These are phyloP conservation scores for Tubosaeta sp. DNA, from an alignment of 768 basidiomycete genomes.

Conservation along the genomic window DNA sequence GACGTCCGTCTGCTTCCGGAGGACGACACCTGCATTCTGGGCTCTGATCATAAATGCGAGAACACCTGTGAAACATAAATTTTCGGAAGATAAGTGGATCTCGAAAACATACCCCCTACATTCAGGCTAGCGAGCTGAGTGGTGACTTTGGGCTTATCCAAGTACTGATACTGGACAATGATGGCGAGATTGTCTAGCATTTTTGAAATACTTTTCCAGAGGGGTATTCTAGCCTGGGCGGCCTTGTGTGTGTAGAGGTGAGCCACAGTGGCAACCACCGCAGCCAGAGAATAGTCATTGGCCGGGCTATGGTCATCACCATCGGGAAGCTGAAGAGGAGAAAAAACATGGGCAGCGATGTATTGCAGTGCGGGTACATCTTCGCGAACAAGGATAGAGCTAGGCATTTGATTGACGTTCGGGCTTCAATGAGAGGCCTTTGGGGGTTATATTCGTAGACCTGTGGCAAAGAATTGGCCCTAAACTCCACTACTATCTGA, in stretches of 20 bases:
- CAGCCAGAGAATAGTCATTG: conserved; percentile 26
- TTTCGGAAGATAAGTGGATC: background rate
- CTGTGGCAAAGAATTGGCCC: too few species aligned
- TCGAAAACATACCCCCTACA: conserved; percentile 11
- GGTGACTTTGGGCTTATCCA: conserved; percentile 3
- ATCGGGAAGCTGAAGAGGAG: conserved; percentile 39
- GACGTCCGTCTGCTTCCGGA: conserved; percentile 26
- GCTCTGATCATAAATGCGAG: conserved; percentile 36
- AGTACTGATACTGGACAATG: background rate
- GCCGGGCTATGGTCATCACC: conserved; percentile 27
- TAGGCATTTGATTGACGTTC: conserved; percentile 1
- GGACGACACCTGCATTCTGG: conserved; percentile 46
- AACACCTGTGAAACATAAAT: conserved; percentile 28
- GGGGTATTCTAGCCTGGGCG: background rate
- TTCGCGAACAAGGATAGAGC: background rate
- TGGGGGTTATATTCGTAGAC: too few species aligned
- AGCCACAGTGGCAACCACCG: conserved; percentile 17
- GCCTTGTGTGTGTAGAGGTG: conserved; percentile 13
- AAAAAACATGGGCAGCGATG: conserved; percentile 39
- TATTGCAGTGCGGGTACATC: conserved; percentile 19
- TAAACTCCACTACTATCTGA: too few species aligned
- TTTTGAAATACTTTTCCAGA: conserved; percentile 28
- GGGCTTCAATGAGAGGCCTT: too few species aligned
- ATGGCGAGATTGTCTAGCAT: conserved; percentile 28
- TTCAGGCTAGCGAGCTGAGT: conserved; percentile 18